A percentile compares a stretch with the other conserved stretches of the same genome.
Conservation (phyloP, 768 basidiomycete genomes). For the Tephrocybe sp. region DNA sequence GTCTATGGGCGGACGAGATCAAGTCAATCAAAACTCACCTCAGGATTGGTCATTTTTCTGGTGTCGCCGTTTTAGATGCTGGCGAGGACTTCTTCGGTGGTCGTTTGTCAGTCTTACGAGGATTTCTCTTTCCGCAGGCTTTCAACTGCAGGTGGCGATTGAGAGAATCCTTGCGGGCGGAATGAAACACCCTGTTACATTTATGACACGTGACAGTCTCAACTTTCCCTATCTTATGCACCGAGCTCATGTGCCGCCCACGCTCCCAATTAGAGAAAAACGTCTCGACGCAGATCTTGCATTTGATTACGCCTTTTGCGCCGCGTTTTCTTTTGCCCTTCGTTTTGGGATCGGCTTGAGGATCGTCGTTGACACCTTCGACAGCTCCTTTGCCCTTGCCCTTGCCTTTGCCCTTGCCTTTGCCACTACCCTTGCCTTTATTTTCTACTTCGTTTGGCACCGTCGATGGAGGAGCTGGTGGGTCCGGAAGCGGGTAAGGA, state of each 20-base stretch:
- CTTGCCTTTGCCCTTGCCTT: conserved; percentile 1
- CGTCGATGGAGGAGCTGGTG: background rate
- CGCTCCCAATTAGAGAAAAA: conserved; percentile 13
- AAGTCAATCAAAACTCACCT: too few species aligned
- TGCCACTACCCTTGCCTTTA: background rate
- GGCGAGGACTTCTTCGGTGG: too few species aligned
- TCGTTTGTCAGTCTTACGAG: conserved; percentile 3
- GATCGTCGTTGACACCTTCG: background rate
- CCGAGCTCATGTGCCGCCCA: background rate
- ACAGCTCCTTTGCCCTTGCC: conserved; percentile 1
- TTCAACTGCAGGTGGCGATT: conserved; percentile 3
- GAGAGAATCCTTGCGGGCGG: conserved; percentile 5
- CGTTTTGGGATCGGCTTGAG: background rate
- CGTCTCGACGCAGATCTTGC: background rate
- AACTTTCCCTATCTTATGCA: conserved; percentile 3
- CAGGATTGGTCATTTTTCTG: too few species aligned
- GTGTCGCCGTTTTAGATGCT: too few species aligned
- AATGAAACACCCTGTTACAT: conserved; percentile 5
- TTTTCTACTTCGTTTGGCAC: background rate
- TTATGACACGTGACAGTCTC: background rate
- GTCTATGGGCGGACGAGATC: background rate
- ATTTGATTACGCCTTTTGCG: background rate
- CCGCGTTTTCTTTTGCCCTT: conserved; percentile 2
- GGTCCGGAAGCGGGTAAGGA: background rate
- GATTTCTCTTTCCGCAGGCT: conserved; percentile 8